Percentiles rank a stretch among this genome's conserved stretches.
Conservation (phyloP, 2,329 filamentous ascomycete genomes). For the Pyricularia pennisetigena region DNA sequence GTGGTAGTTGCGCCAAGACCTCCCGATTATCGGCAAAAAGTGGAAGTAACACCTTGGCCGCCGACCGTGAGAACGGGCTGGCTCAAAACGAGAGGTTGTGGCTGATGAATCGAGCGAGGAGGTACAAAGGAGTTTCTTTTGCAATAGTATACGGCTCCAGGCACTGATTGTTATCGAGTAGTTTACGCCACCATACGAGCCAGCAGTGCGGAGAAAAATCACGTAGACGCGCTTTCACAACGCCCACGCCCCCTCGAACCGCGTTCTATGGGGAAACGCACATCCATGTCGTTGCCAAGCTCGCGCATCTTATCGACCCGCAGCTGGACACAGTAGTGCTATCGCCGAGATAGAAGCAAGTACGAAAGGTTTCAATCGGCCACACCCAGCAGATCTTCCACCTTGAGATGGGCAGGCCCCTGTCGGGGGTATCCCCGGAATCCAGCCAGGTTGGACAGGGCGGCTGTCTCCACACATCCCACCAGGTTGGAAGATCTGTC, state of each 20-base stretch:
- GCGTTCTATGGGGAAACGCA: neutral
- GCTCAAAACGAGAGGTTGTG: too few species aligned
- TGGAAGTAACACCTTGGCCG: too few species aligned
- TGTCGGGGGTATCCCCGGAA: neutral
- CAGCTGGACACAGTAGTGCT: neutral
- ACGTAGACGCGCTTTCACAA: neutral
- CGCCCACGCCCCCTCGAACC: neutral
- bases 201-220: too few species aligned
- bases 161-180: neutral
- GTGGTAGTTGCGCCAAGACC: too few species aligned
- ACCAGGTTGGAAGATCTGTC: too few species aligned
- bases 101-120: too few species aligned
- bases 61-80: too few species aligned
- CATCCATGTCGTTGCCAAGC: neutral
- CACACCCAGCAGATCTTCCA: neutral
- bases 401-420: neutral
- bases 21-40: too few species aligned
- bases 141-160: too few species aligned
- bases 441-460: neutral
- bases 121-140: too few species aligned
- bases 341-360: neutral
- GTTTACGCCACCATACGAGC: neutral
- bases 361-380: neutral
- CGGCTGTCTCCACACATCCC: too few species aligned
- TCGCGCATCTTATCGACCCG: neutral